Conservation (phyloP, 1,139 yeast species). For the Candida sojae region DNA sequence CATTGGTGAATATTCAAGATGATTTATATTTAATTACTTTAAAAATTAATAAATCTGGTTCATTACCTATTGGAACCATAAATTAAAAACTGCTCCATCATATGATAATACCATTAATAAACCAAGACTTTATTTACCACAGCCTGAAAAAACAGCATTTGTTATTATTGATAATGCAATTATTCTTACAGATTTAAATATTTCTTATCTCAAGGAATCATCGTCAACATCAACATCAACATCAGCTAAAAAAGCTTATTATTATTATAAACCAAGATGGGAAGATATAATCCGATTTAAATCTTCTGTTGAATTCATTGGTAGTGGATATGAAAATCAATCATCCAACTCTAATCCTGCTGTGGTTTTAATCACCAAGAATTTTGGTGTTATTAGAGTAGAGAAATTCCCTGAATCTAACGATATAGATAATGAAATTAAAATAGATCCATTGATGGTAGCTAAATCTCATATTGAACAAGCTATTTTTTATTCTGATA, state of each 20-base stretch:
- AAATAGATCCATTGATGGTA: conserved; percentile 34
- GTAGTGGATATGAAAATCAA: conserved; percentile 57
- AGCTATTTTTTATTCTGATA: conserved; percentile 63
- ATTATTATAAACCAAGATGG: conserved; percentile 63
- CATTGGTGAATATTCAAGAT: conserved; percentile 36
- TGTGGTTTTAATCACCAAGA: conserved; percentile 51
- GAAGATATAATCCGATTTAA: conserved; percentile 71
- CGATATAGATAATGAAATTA: conserved; percentile 13
- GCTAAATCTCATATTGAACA: conserved; percentile 79
- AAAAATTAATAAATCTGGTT: conserved; percentile 53
- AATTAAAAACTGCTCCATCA: conserved; percentile 23
- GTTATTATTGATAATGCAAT: conserved; percentile 62
- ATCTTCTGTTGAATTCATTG: conserved; percentile 55
- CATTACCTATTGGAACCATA: conserved; percentile 65
- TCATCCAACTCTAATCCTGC: conserved; percentile 38
- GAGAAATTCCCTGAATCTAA: conserved; percentile 42
- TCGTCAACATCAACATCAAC: neutral
- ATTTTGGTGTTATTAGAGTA: conserved; percentile 64
- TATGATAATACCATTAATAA: conserved; percentile 28
- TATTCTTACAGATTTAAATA: conserved; percentile 61
- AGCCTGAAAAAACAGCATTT: conserved; percentile 63
- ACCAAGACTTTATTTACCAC: conserved; percentile 62
- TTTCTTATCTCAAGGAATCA: conserved; percentile 30
- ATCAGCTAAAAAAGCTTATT: too few species aligned
- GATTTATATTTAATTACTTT: conserved; percentile 55